A percentile compares a stretch with the other conserved stretches of the same genome.
Evolutionary conservation across 495 filamentous ascomycete genomes (phyloP).

Genomic region (Hypoxylon fragiforme): DNA sequence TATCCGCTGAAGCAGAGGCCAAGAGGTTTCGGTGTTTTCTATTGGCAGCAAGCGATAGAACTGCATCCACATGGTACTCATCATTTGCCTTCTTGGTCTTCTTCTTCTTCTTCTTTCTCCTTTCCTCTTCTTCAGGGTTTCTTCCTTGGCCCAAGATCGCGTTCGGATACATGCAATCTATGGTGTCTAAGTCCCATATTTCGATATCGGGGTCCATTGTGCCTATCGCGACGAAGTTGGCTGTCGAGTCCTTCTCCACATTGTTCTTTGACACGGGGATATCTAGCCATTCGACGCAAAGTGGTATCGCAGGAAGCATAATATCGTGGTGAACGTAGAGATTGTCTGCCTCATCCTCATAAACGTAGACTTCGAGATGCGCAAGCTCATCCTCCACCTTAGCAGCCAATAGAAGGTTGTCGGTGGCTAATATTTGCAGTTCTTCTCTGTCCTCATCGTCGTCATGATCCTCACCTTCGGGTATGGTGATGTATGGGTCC

Average conservation of each 20-base stretch:
- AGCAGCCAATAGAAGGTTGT: constrained; percentile 88
- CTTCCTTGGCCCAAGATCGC: constrained; percentile 89
- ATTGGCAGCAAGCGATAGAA: constrained; percentile 89
- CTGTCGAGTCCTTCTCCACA: constrained; percentile 60
- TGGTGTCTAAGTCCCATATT: constrained; percentile 93
- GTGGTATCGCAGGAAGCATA: constrained; percentile 95
- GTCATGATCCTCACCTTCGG: constrained; percentile 68
- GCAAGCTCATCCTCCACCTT: constrained; percentile 97
- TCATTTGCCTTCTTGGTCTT: constrained; percentile 85
- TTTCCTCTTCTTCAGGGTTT: constrained; percentile 48
- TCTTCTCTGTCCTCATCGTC: constrained; percentile 94
- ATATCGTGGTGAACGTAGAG: constrained; percentile 99
- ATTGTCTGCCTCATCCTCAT: constrained; percentile 91
- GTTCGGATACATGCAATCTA: constrained; percentile 97
- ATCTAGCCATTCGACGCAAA: constrained; percentile 95
- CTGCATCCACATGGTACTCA: constrained; percentile 90
- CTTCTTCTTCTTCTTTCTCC: constrained; percentile 75
- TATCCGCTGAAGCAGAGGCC: constrained; percentile 94
- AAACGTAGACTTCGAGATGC: constrained; percentile 95
- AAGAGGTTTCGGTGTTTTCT: constrained; percentile 90
- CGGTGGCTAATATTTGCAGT: constrained; percentile 85
- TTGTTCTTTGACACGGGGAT: constrained; percentile 73
- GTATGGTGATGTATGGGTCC: constrained; percentile 93
- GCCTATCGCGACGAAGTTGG: constrained; percentile 91
- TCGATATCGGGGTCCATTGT: constrained; percentile 99